Conservation (phyloP, 2,329 filamentous ascomycete species). For the Epichloe glyceriae region DNA sequence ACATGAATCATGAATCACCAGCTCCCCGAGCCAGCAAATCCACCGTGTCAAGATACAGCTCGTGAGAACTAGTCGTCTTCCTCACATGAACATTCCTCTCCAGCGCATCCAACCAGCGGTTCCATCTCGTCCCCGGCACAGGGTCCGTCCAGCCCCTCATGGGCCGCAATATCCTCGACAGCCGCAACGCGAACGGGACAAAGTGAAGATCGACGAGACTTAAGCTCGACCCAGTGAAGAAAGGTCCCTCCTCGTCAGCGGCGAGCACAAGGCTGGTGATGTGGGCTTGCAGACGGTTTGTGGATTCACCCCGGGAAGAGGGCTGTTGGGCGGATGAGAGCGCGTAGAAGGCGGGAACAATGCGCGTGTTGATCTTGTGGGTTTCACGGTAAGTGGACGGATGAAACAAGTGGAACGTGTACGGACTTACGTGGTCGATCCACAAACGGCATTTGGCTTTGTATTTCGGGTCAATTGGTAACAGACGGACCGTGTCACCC, state of each 20-base stretch:
- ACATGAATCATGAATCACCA: not conserved
- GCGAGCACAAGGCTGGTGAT: constrained; percentile 42
- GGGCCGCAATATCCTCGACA: constrained; percentile 51
- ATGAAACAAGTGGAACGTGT: not conserved
- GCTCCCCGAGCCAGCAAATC: constrained; percentile 30
- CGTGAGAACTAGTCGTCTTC: constrained; percentile 53
- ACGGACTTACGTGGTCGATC: constrained; percentile 56
- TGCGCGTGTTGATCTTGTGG: constrained; percentile 55
- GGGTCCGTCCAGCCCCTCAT: constrained; percentile 55
- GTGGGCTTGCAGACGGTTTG: constrained; percentile 49
- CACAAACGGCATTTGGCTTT: constrained; percentile 67
- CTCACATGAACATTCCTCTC: constrained; percentile 49
- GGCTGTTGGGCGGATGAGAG: constrained; percentile 37
- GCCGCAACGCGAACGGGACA: constrained; percentile 52
- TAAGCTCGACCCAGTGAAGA: constrained; percentile 44
- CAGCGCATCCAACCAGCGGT: constrained; percentile 56
- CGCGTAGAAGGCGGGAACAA: constrained; percentile 65
- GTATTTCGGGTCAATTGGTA: constrained; percentile 51
- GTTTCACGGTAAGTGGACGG: not conserved
- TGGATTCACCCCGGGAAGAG: constrained; percentile 33
- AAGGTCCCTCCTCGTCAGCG: constrained; percentile 47
- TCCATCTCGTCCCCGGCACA: constrained; percentile 51
- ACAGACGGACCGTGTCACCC: constrained; percentile 42
- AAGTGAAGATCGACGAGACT: constrained; percentile 61
- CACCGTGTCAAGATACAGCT: constrained; percentile 40